A percentile compares a stretch with the other conserved stretches of the same genome.
Evolutionary conservation across 164 flowering plant species (phyloP).

Genomic region (Liriodendron chinense): DNA sequence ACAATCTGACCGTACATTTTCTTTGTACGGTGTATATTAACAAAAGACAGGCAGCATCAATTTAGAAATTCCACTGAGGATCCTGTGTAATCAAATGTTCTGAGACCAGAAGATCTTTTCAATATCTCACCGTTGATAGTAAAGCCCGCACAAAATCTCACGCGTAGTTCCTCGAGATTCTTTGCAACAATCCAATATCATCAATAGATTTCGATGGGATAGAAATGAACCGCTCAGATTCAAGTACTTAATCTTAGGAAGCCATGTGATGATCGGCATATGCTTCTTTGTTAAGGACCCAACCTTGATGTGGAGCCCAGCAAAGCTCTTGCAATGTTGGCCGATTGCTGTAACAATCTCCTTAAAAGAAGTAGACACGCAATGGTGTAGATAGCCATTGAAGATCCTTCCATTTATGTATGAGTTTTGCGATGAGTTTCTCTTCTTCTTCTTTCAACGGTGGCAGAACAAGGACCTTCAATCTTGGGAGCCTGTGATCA

Average conservation of each 20-base stretch:
- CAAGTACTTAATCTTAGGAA: slow-evolving; percentile 10
- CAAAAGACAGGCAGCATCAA: no score
- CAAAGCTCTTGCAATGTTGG: slow-evolving; percentile 12
- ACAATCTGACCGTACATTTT: no score
- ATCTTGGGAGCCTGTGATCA: background rate
- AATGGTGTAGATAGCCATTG: background rate
- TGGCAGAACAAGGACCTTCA: slow-evolving; percentile 1
- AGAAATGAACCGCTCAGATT: background rate
- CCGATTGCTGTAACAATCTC: slow-evolving; percentile 6
- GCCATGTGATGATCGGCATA: slow-evolving; percentile 9
- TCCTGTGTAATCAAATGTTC: slow-evolving; percentile 5
- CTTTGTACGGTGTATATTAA: no score
- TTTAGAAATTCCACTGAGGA: background rate
- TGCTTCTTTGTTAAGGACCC: background rate
- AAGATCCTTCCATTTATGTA: slow-evolving; percentile 12
- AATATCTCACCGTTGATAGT: slow-evolving; percentile 15
- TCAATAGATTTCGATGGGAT: background rate
- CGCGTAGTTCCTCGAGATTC: slow-evolving; percentile 8
- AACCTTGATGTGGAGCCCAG: slow-evolving; percentile 1
- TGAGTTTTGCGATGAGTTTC: background rate
- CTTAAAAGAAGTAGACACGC: background rate
- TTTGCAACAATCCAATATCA: slow-evolving; percentile 17
- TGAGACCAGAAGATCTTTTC: slow-evolving; percentile 2
- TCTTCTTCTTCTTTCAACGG: background rate
- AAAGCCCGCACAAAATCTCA: slow-evolving; percentile 5